Evolutionary conservation across 176 grass and related monocot species (phyloP), one percentile per base, ranked within the genome.

Genomic region (Tillandsia leiboldiana): DNA sequence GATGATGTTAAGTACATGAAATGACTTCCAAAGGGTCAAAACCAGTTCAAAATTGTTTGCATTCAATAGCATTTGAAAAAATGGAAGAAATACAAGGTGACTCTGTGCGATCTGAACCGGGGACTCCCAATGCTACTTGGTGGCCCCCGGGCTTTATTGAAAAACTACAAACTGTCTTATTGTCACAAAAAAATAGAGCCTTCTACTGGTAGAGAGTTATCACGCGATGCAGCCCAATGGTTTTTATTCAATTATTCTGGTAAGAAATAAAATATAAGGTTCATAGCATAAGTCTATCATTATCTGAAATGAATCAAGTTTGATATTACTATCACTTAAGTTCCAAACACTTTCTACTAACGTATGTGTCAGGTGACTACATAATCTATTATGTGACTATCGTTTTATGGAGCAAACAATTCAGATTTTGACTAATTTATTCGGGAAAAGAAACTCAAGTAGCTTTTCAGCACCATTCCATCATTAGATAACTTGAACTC

Each of bases 391-490:
- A 42, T 42, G 33, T 59, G 8, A 9, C 13, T 48, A 14, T 49
- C 28, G 9, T 67, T 49, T 48, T 14, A 8, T 66, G 64, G 42
- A 66, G 8, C 15, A 22, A 23, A 6, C 15, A 9, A 59, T 59
- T 59, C 56, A 59, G 2, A 1, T 59, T 59, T 59, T 65, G 24
- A 23, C 64, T 75, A 26, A 51, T 70, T 72, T 84, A 51, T 58
- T 92, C 84, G 93, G 94, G 94, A 99, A 80, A 99, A 87, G 85
- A 99, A 88, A 71, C 70, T 99, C 72, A 99, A 90, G 87, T 84
- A 99, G 49, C 65, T 77, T 52, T 93, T 88, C 50, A 78, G 71
- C 50, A 90, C 79, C 52, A 84, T 99, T 68, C 94, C 94, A 29
- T 88, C 94, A 64, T 63, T 92, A 75, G 80, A 86, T 69, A 80